A percentile compares a stretch with the other conserved stretches of the same genome.
Conservation (phyloP, 768 basidiomycete species). For the Calocybe gangraenosa region DNA sequence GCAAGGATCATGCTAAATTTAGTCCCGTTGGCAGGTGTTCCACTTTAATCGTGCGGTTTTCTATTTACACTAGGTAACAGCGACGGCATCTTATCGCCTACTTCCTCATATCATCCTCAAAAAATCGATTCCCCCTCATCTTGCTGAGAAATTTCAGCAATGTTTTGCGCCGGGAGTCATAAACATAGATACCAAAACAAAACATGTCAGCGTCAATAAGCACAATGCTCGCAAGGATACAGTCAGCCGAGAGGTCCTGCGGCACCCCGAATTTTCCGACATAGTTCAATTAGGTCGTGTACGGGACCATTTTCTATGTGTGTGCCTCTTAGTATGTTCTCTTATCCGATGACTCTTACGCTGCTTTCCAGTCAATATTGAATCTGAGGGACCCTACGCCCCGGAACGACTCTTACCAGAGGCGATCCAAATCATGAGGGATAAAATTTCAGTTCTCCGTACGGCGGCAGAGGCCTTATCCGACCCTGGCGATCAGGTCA, state of each 20-base stretch:
- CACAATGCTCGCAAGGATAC: constrained; percentile 75
- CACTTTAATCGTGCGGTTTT: neutral
- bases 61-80: constrained; percentile 34
- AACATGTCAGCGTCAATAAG: constrained; percentile 58
- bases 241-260: constrained; percentile 87
- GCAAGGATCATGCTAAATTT: constrained; percentile 96
- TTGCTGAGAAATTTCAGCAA: constrained; percentile 74
- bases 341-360: neutral
- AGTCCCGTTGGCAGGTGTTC: constrained; percentile 77
- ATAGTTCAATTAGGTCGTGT: constrained; percentile 81
- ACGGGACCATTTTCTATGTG: constrained; percentile 91
- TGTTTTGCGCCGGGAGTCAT: constrained; percentile 89
- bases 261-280: constrained; percentile 87
- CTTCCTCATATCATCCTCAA: constrained; percentile 78
- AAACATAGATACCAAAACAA: constrained; percentile 51
- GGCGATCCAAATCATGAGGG: constrained; percentile 75
- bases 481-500: constrained; percentile 28
- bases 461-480: constrained; percentile 57
- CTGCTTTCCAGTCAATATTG: constrained; percentile 64
- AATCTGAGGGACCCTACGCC: constrained; percentile 85
- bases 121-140: constrained; percentile 73
- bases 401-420: constrained; percentile 83
- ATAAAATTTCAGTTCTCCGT: constrained; percentile 63
- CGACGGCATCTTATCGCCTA: constrained; percentile 93
- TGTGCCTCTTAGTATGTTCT: constrained; percentile 24